Evolutionary conservation across 192 early-diverging fungal genomes (phyloP).

Genomic region (Podila clonocystis): DNA sequence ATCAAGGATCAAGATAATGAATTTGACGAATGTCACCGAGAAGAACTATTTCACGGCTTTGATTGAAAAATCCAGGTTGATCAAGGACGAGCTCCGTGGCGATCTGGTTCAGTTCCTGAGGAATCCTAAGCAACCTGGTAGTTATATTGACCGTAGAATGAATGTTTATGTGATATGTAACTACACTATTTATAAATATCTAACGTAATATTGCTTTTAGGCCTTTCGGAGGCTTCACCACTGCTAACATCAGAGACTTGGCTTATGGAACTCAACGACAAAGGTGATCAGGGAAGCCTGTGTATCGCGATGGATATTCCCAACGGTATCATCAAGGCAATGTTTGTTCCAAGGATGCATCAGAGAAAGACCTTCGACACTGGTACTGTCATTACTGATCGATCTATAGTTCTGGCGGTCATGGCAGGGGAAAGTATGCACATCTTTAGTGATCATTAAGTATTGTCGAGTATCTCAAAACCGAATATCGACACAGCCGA

Average conservation of each 20-base stretch:
- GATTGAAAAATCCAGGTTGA: conserved; percentile 23
- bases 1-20: conserved; percentile 7
- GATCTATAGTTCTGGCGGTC: background rate
- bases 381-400: conserved; percentile 28
- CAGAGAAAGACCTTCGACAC: background rate
- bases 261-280: conserved; percentile 34
- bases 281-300: conserved; percentile 15
- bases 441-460: too few species aligned
- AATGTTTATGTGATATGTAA: background rate
- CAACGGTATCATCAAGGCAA: conserved; percentile 13
- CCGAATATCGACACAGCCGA: too few species aligned
- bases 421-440: background rate
- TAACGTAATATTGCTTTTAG: conserved; percentile 9
- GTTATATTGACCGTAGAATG: background rate
- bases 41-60: conserved; percentile 16
- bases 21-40: conserved; percentile 16
- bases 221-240: background rate
- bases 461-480: too few species aligned
- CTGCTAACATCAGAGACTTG: conserved; percentile 29
- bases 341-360: conserved; percentile 26
- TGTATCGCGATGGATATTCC: conserved; percentile 39
- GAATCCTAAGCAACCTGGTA: conserved; percentile 31
- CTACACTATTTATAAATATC: background rate
- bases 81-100: conserved; percentile 15
- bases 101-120: conserved; percentile 22